Percentiles rank a stretch among this genome's conserved stretches.
Conservation (phyloP, 2,329 filamentous ascomycete species). For the Sarocladium strictum region DNA sequence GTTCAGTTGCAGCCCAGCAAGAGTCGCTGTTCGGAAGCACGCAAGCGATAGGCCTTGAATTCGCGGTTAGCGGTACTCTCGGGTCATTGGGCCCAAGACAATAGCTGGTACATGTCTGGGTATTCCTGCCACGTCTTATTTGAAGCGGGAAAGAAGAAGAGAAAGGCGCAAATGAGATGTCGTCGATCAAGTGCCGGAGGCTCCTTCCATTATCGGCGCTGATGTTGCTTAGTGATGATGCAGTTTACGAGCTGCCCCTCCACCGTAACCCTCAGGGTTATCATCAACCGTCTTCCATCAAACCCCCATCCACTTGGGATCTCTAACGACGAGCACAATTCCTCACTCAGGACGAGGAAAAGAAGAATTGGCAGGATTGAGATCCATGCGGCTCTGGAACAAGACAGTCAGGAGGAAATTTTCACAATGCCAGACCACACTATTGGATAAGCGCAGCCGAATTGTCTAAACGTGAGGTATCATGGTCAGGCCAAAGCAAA, state of each 20-base stretch:
- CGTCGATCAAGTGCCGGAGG: background rate
- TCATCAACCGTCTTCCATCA: background rate
- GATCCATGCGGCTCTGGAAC: too few species aligned
- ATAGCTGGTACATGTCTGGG: background rate
- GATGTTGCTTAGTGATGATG: constrained; percentile 4
- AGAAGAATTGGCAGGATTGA: too few species aligned
- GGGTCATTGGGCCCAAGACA: background rate
- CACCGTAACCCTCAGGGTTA: background rate
- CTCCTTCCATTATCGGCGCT: background rate
- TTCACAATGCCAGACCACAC: too few species aligned
- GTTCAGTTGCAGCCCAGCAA: background rate
- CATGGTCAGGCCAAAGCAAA: too few species aligned
- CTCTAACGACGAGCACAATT: too few species aligned
- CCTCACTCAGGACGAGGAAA: too few species aligned
- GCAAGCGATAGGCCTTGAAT: too few species aligned
- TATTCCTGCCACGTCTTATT: background rate
- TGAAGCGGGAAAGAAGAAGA: background rate
- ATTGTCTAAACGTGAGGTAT: too few species aligned
- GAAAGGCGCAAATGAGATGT: background rate
- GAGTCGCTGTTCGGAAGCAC: background rate
- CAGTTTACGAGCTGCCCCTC: constrained; percentile 1
- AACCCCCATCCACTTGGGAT: too few species aligned
- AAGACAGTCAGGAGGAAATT: too few species aligned
- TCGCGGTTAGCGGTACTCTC: too few species aligned
- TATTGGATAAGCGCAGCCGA: too few species aligned